phyloP scores from a whole-genome alignment of 768 basidiomycete genomes.

The Suillus discolor region DNA sequence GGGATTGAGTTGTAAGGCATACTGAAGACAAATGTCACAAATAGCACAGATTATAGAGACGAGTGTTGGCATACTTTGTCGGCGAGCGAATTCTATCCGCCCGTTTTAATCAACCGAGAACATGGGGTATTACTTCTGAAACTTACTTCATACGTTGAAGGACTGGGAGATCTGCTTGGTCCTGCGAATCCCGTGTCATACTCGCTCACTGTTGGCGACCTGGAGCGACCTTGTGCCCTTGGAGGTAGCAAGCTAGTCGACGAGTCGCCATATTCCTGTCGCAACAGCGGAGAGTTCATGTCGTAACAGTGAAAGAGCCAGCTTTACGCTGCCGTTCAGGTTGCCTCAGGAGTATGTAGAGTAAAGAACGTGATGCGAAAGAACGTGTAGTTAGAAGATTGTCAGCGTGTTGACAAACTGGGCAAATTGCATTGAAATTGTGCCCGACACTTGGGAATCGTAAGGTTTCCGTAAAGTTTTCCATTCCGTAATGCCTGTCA shows the following conservation, averaged over 20 bases:
- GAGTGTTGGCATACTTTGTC: constrained; percentile 22
- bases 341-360: constrained; percentile 4
- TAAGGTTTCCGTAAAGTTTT: constrained; percentile 5
- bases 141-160: constrained; percentile 30
- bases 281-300: constrained; percentile 30
- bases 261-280: constrained; percentile 30
- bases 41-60: not conserved
- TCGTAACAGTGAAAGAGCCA: constrained; percentile 6
- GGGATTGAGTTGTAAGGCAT: constrained; percentile 42
- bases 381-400: constrained; percentile 10
- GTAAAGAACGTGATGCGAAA: constrained; percentile 25
- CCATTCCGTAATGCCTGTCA: constrained; percentile 1
- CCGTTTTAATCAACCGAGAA: not conserved
- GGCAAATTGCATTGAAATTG: constrained; percentile 2
- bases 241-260: constrained; percentile 27
- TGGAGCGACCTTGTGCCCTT: constrained; percentile 18
- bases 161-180: constrained; percentile 28
- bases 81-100: constrained; percentile 29
- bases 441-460: constrained; percentile 6
- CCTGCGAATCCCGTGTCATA: constrained; percentile 18
- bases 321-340: constrained; percentile 4
- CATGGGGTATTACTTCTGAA: not conserved
- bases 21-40: constrained; percentile 29
- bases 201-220: constrained; percentile 22
- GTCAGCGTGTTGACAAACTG: not conserved